Evolutionary conservation across 2,329 filamentous ascomycete genomes (phyloP), one percentile per base, ranked within the genome.

Genomic region (Fusarium sp.): DNA sequence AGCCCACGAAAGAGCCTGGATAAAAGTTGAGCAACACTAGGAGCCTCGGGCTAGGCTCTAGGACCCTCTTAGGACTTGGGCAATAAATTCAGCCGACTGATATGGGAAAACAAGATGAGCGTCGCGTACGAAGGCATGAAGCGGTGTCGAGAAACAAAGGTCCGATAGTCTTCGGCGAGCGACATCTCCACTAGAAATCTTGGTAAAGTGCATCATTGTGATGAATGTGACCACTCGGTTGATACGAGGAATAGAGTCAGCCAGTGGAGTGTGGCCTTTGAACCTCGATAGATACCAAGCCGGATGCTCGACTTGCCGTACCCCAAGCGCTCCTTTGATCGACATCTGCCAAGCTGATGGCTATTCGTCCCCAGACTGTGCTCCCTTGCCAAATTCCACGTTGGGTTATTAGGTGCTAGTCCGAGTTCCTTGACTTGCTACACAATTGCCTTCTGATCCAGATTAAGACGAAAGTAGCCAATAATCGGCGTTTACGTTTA

Each of bases 291-390:
- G 43, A 49, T 17, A 70, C 68, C 68, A 71, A 70, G 68, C 68
- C 68, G 68, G 68, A 71, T 61, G 54, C 15, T 39, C n/a, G n/a
- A 70, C 37, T 67, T 67, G 55, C 68, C 68, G 68, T 51, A 23
- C n/a, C 33, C n/a, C 33, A 27, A 43, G 35, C 32, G 19, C 44
- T 45, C 50, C 41, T 27, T 37, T 20, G 68, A 71, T 71, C 58
- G 63, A 62, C 68, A 55, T 55, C 20, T 65, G 69, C 68, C 66
- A 67, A 71, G 68, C 22, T 39, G 15, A 51, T 63, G 52, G 39
- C 27, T 56, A 64, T 67, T 63, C 61, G 56, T 55, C 43, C 23
- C 23, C 8, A 22, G 39, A 15, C 30, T 43, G 14, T 43, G 43
- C 55, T 61, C 49, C 47, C 60, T 68, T 54, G 20, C 32, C 43